A percentile compares a stretch with the other conserved stretches of the same genome.
These are phyloP conservation scores for Yarrowia bubula DNA, from an alignment of 805 yeast genomes.

Conservation along the genomic window DNA sequence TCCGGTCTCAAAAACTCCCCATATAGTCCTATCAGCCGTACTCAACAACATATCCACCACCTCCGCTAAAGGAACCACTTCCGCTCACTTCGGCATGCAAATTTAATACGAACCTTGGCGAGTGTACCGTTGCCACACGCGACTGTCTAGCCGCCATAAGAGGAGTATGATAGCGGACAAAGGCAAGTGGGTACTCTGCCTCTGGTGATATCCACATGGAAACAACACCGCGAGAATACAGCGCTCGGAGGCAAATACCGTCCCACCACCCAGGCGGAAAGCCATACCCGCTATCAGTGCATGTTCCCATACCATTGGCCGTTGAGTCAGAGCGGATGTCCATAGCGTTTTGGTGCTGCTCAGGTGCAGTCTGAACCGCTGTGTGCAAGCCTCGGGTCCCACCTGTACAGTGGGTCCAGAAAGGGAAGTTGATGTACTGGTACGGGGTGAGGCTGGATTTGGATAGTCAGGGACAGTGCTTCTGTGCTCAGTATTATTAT, in stretches of 20 bases:
- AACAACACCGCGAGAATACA: too few species aligned
- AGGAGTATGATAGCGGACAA: not conserved
- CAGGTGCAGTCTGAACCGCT: too few species aligned
- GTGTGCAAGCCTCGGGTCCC: slow-evolving; percentile 6
- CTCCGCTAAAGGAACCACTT: slow-evolving; percentile 10
- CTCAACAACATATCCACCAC: not conserved
- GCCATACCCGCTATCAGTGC: slow-evolving; percentile 5
- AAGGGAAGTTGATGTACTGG: too few species aligned
- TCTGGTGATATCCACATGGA: too few species aligned
- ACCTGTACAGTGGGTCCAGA: not conserved
- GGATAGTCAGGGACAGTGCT: too few species aligned
- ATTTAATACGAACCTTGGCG: slow-evolving; percentile 19
- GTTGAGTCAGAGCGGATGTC: not conserved
- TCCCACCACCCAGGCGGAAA: not conserved
- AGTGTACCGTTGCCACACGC: slow-evolving; percentile 2
- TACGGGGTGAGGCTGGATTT: too few species aligned
- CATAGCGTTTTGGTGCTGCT: not conserved
- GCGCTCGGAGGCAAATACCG: not conserved
- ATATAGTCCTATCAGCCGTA: not conserved
- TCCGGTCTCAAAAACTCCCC: not conserved
- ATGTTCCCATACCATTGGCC: slow-evolving; percentile 12
- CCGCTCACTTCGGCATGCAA: slow-evolving; percentile 14
- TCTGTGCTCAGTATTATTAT: not conserved
- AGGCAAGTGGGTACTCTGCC: too few species aligned
- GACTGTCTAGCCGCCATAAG: not conserved